Evolutionary conservation across 2,329 filamentous ascomycete species (phyloP), one percentile per base, ranked within the genome.

Genomic region (Huntiella moniliformis): DNA sequence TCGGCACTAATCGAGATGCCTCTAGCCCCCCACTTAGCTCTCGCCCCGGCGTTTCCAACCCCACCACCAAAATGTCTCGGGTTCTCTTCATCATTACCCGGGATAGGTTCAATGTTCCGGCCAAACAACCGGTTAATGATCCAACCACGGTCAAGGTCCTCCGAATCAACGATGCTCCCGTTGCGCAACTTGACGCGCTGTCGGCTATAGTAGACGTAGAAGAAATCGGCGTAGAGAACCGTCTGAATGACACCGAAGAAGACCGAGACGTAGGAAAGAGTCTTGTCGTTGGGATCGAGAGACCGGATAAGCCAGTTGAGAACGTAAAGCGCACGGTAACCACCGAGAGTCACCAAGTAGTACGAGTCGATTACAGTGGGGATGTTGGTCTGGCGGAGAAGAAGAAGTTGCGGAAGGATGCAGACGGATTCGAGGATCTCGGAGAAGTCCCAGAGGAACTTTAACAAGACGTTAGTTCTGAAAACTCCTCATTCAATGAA

Each of bases 321-420:
- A 50, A 93, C 79, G 63, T 96, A 95, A 51, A 95, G 74, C 42
- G 70, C 82, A 48, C 88, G 82, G 64, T 95, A 96, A 10, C 79
- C 79, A 33, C 87, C 88, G 1, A 95, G 73, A 1, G 85, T 77
- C 42, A 91, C 67, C 46, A 96, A 81, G 62, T 96, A 96, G 64
- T 82, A 94, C n/a, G 84, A 93, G 60, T 94, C 84, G 63, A 96
- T 87, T 40, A 95, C 88, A 42, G 88, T 96, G 0, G 88, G 88
- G 0, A 95, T 85, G 18, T 79, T 86, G n/a, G 88, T 95, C 61
- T 95, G 86, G 50, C 88, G 82, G 11, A 96, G 75, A 38, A 95
- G 77, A 4, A 95, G 73, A 1, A 96, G 77, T 60, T 96, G 88
- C 0, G 88, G 88, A 15, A 96, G 76, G 32, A 95, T 76, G 60